phyloP scores from a whole-genome alignment of 1,284 basidiomycete species.

The Acaromyces ingoldii region DNA sequence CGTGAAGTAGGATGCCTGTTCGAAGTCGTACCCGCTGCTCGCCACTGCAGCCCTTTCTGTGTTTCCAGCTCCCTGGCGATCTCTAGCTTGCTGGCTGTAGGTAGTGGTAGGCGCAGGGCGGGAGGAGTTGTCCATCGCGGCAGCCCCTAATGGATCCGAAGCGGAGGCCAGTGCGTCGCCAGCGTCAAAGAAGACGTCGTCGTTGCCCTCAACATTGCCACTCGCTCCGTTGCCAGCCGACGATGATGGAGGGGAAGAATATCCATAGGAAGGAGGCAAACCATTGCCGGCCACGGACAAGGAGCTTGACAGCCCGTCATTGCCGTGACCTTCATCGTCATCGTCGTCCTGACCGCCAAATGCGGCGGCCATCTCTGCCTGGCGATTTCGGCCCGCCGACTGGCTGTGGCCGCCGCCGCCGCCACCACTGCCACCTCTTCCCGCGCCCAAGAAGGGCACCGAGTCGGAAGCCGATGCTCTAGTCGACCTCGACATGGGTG shows the following conservation, averaged over 20 bases:
- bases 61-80: no score
- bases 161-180: constrained; percentile 24
- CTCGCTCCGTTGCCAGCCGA: not conserved
- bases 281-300: not conserved
- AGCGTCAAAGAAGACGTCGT: constrained; percentile 41
- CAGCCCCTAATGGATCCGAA: not conserved
- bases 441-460: no score
- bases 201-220: constrained; percentile 5
- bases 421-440: no score
- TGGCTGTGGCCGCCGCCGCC: no score
- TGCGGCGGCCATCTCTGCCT: constrained; percentile 17
- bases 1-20: constrained; percentile 32
- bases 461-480: no score
- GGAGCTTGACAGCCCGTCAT: not conserved
- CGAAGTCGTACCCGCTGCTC: constrained; percentile 33
- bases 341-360: constrained; percentile 13
- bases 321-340: constrained; percentile 7
- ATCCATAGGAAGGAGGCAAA: not conserved
- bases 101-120: constrained; percentile 8
- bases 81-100: not conserved
- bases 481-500: no score
- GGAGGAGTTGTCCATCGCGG: not conserved
- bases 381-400: no score
- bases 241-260: not conserved
- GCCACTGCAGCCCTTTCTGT: no score